These are phyloP conservation scores for Geotrichum macrosporum DNA, from an alignment of 1,139 yeast species.

Conservation along the genomic window DNA sequence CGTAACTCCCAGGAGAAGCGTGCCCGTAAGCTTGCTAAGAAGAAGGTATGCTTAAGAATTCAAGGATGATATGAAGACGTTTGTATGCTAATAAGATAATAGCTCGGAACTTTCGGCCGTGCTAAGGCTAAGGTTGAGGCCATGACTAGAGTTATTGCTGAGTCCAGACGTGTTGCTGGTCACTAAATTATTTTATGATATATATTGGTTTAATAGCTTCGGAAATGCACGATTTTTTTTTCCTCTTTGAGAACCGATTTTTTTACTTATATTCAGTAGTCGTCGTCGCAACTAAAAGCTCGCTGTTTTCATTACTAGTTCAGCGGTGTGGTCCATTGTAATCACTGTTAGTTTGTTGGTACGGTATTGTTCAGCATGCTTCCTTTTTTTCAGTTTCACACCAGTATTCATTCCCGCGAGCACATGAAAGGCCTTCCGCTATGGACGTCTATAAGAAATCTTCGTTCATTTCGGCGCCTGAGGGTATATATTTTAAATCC, in stretches of 20 bases:
- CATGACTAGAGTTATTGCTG: conserved; percentile 94
- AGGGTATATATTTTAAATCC: background rate
- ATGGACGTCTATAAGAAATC: background rate
- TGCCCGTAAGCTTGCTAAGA: conserved; percentile 99
- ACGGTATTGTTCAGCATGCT: too few relatives aligned
- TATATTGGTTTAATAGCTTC: conserved; percentile 13
- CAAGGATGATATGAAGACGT: too few relatives aligned
- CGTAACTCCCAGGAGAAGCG: conserved; percentile 99
- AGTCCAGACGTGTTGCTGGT: conserved; percentile 71
- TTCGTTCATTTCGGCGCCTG: background rate
- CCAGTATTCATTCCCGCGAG: too few relatives aligned
- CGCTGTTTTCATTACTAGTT: too few relatives aligned
- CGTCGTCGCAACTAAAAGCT: too few relatives aligned
- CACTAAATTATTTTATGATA: conserved; percentile 25
- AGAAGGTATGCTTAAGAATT: conserved; percentile 57
- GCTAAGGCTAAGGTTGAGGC: conserved; percentile 99
- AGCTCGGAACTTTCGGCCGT: conserved; percentile 99
- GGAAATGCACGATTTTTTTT: conserved; percentile 15
- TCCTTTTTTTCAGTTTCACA: background rate
- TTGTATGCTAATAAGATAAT: too few relatives aligned
- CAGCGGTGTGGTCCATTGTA: too few relatives aligned
- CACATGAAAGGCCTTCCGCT: background rate
- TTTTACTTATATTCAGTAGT: too few relatives aligned
- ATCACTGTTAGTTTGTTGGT: too few relatives aligned
- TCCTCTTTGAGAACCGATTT: too few relatives aligned